Evolutionary conservation across 2,329 filamentous ascomycete genomes (phyloP), one percentile per base, ranked within the genome.

Genomic region (Sclerotinia sclerotiorum): DNA sequence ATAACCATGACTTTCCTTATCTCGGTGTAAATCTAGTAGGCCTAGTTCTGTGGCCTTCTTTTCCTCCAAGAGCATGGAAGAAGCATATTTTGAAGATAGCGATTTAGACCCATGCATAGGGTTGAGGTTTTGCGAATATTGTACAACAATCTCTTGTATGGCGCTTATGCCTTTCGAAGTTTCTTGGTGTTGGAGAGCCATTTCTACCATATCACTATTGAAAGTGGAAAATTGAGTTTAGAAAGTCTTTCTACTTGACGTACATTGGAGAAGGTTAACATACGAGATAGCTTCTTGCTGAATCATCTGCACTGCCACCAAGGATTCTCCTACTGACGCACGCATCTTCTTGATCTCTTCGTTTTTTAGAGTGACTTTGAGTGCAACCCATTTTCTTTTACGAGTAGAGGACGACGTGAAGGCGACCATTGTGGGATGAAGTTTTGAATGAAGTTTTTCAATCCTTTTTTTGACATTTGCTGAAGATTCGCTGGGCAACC

Each of bases 91-190:
- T 27, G 17, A 17, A 1, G 29, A 17, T 15, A 29, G 10, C 39
- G 56, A 29, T 29, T 0, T 32, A 13, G 42, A 27, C 17, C 39
- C 46, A 2, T 46, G 17, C 42, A 5, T 32, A 4, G 5, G 17
- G 5, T 24, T 32, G 1, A 15, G 56, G 11, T 15, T 29, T n/a
- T 46, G 39, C 17, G 39, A 46, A 2, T 29, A 15, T 46, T 60
- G 56, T 46, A 62, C n/a, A 4, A 65, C 19, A 24, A 44, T 44
- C 19, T 65, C 49, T 27, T 55, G 39, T 8, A 65, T 52, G 1
- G 24, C 48, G 49, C 62, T 65, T 24, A 65, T 65, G 15, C 49
- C 35, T 11, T 55, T 54, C 17, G 62, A 65, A 1, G 62, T 55
- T 46, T 44, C 62, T 39, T 65, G 62, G 8, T 21, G 19, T 15